Percentiles rank a stretch among this genome's conserved stretches.
Conservation (phyloP, 306 rosid species). For the Dryas alaskensis region DNA sequence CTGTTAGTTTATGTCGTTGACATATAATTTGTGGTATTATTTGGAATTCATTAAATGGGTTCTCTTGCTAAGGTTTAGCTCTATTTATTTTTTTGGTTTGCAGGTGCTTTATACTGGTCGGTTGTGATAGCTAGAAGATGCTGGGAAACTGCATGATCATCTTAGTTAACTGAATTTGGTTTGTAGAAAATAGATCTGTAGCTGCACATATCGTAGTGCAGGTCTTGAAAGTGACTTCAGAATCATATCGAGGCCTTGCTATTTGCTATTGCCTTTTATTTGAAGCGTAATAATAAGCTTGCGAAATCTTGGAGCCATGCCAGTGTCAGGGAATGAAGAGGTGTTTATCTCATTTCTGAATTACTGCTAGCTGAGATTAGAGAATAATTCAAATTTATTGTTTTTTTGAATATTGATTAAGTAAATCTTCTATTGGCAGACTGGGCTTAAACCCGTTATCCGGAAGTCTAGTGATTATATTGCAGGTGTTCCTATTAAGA, state of each 20-base stretch:
- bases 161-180: constrained; percentile 2
- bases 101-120: constrained; percentile 10
- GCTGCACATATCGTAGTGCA: constrained; percentile 19
- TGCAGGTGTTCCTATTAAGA: constrained; percentile 96
- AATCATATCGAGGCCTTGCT: constrained; percentile 20
- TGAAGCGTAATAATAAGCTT: constrained; percentile 35
- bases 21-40: not conserved
- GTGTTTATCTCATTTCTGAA: constrained; percentile 64
- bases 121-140: constrained; percentile 10
- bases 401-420: constrained; percentile 56
- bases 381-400: constrained; percentile 35
- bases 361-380: constrained; percentile 57
- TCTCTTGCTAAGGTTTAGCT: not conserved
- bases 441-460: constrained; percentile 61
- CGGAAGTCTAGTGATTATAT: constrained; percentile 66
- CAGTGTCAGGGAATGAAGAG: constrained; percentile 83
- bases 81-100: not conserved
- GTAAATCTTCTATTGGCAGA: constrained; percentile 80
- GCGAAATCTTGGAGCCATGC: constrained; percentile 62
- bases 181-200: constrained; percentile 21
- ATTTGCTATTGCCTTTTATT: constrained; percentile 27
- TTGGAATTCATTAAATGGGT: not conserved
- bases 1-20: not conserved
- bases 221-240: constrained; percentile 6
- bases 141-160: not conserved